Evolutionary conservation across 352 stramenopile species (phyloP).

Genomic region (Phytopythium aichiense): DNA sequence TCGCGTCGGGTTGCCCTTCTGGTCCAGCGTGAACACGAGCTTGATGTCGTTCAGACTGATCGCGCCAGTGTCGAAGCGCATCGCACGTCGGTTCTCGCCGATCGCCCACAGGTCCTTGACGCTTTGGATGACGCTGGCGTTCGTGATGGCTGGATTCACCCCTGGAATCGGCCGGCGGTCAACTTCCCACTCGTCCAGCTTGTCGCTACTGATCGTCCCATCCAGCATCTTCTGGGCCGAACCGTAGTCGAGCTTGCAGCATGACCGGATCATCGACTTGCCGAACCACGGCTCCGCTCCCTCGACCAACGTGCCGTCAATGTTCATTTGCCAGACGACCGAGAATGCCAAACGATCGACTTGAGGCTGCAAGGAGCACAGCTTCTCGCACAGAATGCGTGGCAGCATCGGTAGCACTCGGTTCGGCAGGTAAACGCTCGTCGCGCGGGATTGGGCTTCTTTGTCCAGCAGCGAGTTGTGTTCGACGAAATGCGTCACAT

Average conservation of each 20-base stretch:
- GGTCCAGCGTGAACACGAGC: slow-evolving; percentile 92
- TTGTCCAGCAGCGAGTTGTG: slow-evolving; percentile 89
- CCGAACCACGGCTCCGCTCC: slow-evolving; percentile 94
- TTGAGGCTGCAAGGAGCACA: slow-evolving; percentile 96
- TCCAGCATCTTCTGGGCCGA: slow-evolving; percentile 97
- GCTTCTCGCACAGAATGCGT: slow-evolving; percentile 93
- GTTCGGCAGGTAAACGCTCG: slow-evolving; percentile 97
- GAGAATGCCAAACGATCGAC: slow-evolving; percentile 95
- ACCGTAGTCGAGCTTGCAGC: slow-evolving; percentile 94
- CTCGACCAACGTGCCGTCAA: slow-evolving; percentile 89
- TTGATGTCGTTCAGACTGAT: slow-evolving; percentile 93
- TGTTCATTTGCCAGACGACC: slow-evolving; percentile 96
- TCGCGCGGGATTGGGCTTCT: slow-evolving; percentile 91
- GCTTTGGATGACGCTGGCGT: slow-evolving; percentile 52
- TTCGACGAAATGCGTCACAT: slow-evolving; percentile 96
- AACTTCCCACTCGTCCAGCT: slow-evolving; percentile 70
- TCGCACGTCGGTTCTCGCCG: slow-evolving; percentile 57
- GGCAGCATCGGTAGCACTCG: slow-evolving; percentile 96
- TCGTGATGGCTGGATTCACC: slow-evolving; percentile 45
- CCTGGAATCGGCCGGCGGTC: slow-evolving; percentile 37
- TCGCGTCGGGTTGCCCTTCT: slow-evolving; percentile 85
- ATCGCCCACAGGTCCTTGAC: slow-evolving; percentile 69
- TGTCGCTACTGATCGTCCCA: slow-evolving; percentile 62
- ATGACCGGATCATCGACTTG: slow-evolving; percentile 97
- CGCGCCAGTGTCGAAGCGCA: slow-evolving; percentile 91